Evolutionary conservation across 1,139 yeast species (phyloP).

Genomic region (Hyphopichia khmerensis): DNA sequence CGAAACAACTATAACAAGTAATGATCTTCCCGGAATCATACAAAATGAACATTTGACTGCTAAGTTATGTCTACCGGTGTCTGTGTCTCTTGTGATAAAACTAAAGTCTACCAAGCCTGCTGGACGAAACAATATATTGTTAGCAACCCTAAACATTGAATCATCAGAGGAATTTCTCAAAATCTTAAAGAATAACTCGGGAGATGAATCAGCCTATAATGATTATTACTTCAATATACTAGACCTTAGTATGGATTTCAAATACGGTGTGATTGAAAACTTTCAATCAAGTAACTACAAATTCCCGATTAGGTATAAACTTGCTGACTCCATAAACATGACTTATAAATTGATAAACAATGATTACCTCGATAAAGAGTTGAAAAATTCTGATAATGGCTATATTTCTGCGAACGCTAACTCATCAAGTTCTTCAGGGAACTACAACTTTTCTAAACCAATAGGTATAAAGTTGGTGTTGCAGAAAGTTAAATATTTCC

Average conservation of each 20-base stretch:
- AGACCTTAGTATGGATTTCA: slow-evolving; percentile 42
- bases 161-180: slow-evolving; percentile 45
- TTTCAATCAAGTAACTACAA: slow-evolving; percentile 21
- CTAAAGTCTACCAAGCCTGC: slow-evolving; percentile 59
- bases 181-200: slow-evolving; percentile 10
- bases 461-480: slow-evolving; percentile 30
- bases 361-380: slow-evolving; percentile 24
- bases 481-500: slow-evolving; percentile 22
- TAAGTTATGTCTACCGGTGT: slow-evolving; percentile 14
- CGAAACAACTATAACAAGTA: neutral
- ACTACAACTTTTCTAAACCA: slow-evolving; percentile 27
- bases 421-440: slow-evolving; percentile 3
- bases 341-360: slow-evolving; percentile 44
- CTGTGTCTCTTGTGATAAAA: slow-evolving; percentile 42
- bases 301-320: slow-evolving; percentile 32
- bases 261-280: slow-evolving; percentile 31
- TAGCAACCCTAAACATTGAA: slow-evolving; percentile 58
- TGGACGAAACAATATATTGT: slow-evolving; percentile 49
- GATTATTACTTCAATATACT: slow-evolving; percentile 36
- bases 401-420: slow-evolving; percentile 7
- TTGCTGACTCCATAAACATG: slow-evolving; percentile 35
- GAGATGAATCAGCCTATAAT: slow-evolving; percentile 9
- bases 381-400: slow-evolving; percentile 16
- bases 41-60: neutral
- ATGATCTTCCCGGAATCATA: neutral